Conservation (phyloP, 2,329 filamentous ascomycete genomes). For the Aspergillus cejpii region DNA sequence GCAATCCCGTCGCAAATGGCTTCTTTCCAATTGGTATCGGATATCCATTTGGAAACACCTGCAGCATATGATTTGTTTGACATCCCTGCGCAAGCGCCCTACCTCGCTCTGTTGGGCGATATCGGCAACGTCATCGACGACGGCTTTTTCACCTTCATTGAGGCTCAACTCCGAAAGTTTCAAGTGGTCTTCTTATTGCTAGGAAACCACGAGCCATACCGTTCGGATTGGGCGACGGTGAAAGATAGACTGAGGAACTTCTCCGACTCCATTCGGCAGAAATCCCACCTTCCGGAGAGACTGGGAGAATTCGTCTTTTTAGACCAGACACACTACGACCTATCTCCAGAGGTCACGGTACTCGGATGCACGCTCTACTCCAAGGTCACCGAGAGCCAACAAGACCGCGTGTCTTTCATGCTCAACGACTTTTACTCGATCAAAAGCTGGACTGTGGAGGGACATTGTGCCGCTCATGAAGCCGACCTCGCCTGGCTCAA, state of each 20-base stretch:
- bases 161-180: conserved; percentile 45
- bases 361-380: conserved; percentile 50
- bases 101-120: conserved; percentile 53
- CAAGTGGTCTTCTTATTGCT: conserved; percentile 47
- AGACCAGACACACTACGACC: conserved; percentile 35
- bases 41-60: conserved; percentile 51
- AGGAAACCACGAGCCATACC: conserved; percentile 54
- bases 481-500: conserved; percentile 38
- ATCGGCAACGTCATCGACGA: conserved; percentile 46
- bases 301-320: conserved; percentile 39
- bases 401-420: conserved; percentile 36
- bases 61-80: conserved; percentile 48
- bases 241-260: conserved; percentile 22
- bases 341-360: conserved; percentile 34
- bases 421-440: conserved; percentile 51
- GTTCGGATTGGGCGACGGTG: conserved; percentile 25
- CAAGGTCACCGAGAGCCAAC: conserved; percentile 35
- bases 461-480: conserved; percentile 27
- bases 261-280: conserved; percentile 15
- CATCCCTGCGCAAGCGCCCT: conserved; percentile 44
- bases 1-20: conserved; percentile 12
- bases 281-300: conserved; percentile 1
- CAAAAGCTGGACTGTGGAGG: conserved; percentile 30
- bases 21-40: conserved; percentile 48
- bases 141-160: conserved; percentile 45